Evolutionary conservation across 1,139 yeast genomes (phyloP).

Genomic region (Suhomyces bribrorum): DNA sequence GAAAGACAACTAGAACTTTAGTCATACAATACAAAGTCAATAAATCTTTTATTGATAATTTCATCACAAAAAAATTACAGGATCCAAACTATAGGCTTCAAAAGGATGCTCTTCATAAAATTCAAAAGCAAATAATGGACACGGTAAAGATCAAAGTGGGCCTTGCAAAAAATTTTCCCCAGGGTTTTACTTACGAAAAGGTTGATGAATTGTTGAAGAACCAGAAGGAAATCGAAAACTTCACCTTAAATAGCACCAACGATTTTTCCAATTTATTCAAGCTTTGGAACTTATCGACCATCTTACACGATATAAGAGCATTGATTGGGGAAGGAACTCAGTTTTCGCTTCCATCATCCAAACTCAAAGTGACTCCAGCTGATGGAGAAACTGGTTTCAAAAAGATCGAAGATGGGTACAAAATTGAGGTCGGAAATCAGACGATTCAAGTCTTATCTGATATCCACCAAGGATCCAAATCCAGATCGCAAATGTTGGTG

Average conservation of each 20-base stretch:
- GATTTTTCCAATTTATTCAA: conserved; percentile 29
- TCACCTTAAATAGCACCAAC: conserved; percentile 9
- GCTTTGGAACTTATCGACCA: conserved; percentile 31
- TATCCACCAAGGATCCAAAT: conserved; percentile 21
- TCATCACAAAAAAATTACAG: conserved; percentile 21
- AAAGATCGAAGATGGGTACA: conserved; percentile 20
- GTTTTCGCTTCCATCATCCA: conserved; percentile 17
- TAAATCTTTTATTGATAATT: conserved; percentile 25
- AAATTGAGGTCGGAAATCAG: conserved; percentile 13
- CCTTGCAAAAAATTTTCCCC: conserved; percentile 33
- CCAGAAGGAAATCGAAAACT: conserved; percentile 11
- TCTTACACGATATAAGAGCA: conserved; percentile 28
- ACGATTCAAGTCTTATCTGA: conserved; percentile 18
- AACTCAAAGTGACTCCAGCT: conserved; percentile 17
- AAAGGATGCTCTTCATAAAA: conserved; percentile 18
- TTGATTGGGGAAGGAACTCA: conserved; percentile 24
- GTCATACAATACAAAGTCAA: conserved; percentile 40
- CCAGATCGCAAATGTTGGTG: conserved; percentile 59
- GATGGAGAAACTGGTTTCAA: conserved; percentile 6
- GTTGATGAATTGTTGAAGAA: conserved; percentile 35
- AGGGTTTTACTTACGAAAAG: conserved; percentile 37
- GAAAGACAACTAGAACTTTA: conserved; percentile 48
- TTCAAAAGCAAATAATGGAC: conserved; percentile 16
- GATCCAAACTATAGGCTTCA: conserved; percentile 19
- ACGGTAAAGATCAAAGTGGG: conserved; percentile 24